Evolutionary conservation across 805 yeast species (phyloP).

Genomic region (Metschnikowia dekortorum): DNA sequence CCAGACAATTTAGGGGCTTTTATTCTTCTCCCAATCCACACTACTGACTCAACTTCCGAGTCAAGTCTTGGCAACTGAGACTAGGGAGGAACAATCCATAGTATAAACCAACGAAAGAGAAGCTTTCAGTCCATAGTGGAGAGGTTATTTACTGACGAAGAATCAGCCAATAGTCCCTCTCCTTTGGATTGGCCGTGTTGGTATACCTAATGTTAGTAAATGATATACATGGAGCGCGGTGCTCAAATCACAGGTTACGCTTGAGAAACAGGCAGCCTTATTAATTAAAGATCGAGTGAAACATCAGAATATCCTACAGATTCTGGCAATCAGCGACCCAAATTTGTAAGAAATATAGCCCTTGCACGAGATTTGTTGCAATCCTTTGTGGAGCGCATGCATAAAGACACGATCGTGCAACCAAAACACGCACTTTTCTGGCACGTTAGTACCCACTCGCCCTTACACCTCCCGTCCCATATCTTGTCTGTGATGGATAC

Average conservation of each 20-base stretch:
- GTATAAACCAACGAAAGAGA: too few species aligned
- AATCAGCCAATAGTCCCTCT: too few species aligned
- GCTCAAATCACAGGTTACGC: background rate
- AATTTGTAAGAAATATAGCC: background rate
- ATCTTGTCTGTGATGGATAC: slow-evolving; percentile 11
- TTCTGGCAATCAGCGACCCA: background rate
- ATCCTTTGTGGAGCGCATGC: background rate
- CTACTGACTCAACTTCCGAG: too few species aligned
- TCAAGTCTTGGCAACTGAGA: too few species aligned
- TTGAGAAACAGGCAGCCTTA: background rate
- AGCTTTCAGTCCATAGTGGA: too few species aligned
- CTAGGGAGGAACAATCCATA: too few species aligned
- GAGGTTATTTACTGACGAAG: too few species aligned
- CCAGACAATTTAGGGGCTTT: too few species aligned
- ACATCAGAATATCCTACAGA: background rate
- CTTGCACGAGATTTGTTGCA: background rate
- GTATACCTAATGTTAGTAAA: too few species aligned
- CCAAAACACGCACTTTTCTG: slow-evolving; percentile 4
- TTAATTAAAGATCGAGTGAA: too few species aligned
- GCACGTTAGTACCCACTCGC: slow-evolving; percentile 3
- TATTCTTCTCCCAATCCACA: too few species aligned
- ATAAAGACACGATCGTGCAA: background rate
- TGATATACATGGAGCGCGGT: background rate
- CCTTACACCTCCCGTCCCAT: background rate
- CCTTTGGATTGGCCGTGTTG: too few species aligned